These are phyloP conservation scores for Betula pendula DNA, from an alignment of 306 rosid species.

Conservation along the genomic window DNA sequence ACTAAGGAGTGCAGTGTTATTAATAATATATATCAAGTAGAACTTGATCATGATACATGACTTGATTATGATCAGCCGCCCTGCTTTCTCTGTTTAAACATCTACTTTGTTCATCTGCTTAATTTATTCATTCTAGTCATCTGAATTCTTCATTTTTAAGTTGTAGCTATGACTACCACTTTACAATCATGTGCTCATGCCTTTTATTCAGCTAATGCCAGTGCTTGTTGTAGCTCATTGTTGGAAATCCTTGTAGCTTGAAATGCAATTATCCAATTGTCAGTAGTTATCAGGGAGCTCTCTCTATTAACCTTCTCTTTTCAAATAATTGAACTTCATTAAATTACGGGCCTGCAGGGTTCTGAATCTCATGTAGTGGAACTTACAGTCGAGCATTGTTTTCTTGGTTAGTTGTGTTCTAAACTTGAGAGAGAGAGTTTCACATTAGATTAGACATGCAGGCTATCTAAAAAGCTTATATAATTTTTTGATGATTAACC, in stretches of 20 bases:
- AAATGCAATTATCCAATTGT: not conserved
- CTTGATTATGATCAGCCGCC: slow-evolving; percentile 2
- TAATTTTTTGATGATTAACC: not conserved
- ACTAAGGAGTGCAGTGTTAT: not conserved
- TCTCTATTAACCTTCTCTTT: not conserved
- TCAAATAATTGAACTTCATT: not conserved
- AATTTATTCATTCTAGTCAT: too few species aligned
- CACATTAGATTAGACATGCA: not conserved
- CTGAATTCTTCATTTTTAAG: too few species aligned
- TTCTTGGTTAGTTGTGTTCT: not conserved
- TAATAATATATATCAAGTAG: not conserved
- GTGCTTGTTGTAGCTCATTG: not conserved
- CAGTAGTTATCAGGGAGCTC: not conserved
- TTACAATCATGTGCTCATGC: too few species aligned
- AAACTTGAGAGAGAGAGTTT: not conserved
- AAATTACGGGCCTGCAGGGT: not conserved
- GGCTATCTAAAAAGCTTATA: not conserved
- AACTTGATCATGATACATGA: not conserved
- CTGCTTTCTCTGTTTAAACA: not conserved
- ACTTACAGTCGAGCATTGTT: not conserved
- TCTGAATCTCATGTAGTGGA: not conserved
- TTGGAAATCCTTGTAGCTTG: not conserved
- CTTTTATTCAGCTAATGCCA: not conserved
- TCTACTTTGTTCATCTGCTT: too few species aligned
- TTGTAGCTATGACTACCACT: too few species aligned